These are phyloP conservation scores for Penicillium samsonianum DNA, from an alignment of 495 filamentous ascomycete genomes.

Conservation along the genomic window DNA sequence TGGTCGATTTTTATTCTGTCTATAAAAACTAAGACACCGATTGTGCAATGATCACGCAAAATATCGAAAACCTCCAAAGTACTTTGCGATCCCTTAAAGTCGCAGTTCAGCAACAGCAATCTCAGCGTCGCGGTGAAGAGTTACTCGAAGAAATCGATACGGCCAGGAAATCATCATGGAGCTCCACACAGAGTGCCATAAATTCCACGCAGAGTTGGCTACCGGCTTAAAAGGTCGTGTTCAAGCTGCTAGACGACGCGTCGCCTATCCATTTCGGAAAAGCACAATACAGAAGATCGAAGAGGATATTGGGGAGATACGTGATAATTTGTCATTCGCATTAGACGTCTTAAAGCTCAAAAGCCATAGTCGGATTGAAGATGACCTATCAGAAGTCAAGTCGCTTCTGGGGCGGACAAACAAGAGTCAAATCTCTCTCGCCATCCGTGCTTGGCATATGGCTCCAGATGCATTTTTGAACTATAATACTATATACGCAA, in stretches of 20 bases:
- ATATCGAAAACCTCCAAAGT: constrained; percentile 21
- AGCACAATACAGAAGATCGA: constrained; percentile 37
- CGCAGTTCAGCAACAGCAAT: constrained; percentile 22
- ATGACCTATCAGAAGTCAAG: constrained; percentile 21
- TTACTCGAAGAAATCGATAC: constrained; percentile 27
- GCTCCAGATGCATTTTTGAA: constrained; percentile 34
- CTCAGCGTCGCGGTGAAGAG: constrained; percentile 15
- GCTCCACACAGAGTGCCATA: constrained; percentile 29
- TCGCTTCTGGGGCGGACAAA: constrained; percentile 13
- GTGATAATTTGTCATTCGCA: constrained; percentile 28
- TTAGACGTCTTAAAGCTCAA: constrained; percentile 31
- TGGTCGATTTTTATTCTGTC: constrained; percentile 30
- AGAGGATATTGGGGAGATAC: constrained; percentile 33
- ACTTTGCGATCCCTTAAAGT: constrained; percentile 22
- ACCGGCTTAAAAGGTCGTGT: constrained; percentile 14
- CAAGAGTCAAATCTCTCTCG: constrained; percentile 22
- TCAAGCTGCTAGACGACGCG: constrained; percentile 19
- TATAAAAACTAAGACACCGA: constrained; percentile 26
- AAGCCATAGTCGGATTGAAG: constrained; percentile 17
- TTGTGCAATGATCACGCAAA: constrained; percentile 13
- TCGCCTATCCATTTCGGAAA: constrained; percentile 35
- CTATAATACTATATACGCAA: constrained; percentile 27
- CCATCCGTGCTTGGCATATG: constrained; percentile 31
- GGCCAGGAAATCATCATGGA: constrained; percentile 30
- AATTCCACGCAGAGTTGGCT: constrained; percentile 15